Percentiles rank a stretch among this genome's conserved stretches.
Conservation (phyloP, 192 early-diverging fungal genomes). For the Lobosporangium transversale region DNA sequence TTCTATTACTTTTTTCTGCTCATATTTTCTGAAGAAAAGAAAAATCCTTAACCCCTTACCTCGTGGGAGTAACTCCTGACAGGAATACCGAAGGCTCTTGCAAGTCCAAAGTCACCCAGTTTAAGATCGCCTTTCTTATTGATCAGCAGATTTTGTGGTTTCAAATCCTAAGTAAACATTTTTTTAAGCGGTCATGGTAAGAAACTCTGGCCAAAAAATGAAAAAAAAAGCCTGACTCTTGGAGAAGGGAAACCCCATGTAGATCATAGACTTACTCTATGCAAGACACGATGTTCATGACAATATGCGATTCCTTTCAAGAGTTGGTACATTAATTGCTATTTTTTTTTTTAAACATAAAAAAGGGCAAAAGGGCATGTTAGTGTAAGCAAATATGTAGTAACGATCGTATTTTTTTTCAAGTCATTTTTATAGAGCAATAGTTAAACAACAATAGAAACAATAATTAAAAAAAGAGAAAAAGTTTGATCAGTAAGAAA, state of each 20-base stretch:
- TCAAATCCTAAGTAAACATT: slow-evolving; percentile 86
- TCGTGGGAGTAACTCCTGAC: slow-evolving; percentile 87
- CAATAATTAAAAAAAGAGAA: background rate
- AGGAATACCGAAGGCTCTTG: slow-evolving; percentile 96
- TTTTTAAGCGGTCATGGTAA: too few species aligned
- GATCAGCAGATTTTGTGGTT: slow-evolving; percentile 94
- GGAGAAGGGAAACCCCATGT: too few species aligned
- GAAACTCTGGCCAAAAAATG: too few species aligned
- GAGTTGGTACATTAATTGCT: slow-evolving; percentile 98
- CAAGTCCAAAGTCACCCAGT: slow-evolving; percentile 95
- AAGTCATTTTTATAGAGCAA: too few species aligned
- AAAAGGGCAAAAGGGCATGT: too few species aligned
- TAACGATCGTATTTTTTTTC: too few species aligned
- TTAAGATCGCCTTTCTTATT: slow-evolving; percentile 91
- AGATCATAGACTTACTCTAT: slow-evolving; percentile 76
- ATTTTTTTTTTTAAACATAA: too few species aligned
- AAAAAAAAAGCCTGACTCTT: too few species aligned
- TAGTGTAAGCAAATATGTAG: too few species aligned
- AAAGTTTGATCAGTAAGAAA: background rate
- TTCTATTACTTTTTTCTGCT: background rate
- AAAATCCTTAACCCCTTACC: slow-evolving; percentile 50
- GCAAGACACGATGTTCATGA: slow-evolving; percentile 95
- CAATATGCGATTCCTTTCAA: slow-evolving; percentile 97
- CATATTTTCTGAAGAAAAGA: background rate
- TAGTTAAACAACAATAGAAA: too few species aligned